phyloP scores from a whole-genome alignment of 495 filamentous ascomycete species.

The Bacidia rubella region DNA sequence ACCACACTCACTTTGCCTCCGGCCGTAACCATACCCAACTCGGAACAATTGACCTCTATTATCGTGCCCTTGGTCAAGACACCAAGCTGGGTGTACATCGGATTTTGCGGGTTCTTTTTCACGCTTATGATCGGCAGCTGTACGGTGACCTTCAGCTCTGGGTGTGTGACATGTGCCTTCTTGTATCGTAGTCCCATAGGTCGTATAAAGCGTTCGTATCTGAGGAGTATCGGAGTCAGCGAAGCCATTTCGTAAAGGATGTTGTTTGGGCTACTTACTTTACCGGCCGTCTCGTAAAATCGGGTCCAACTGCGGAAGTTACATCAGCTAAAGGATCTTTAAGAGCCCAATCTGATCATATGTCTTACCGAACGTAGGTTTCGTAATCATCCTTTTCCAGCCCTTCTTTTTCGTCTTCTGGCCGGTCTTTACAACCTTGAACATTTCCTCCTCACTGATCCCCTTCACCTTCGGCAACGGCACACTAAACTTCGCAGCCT shows the following conservation, averaged over 20 bases:
- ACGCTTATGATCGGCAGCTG: slow-evolving; percentile 87
- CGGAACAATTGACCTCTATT: slow-evolving; percentile 75
- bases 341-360: no score
- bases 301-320: slow-evolving; percentile 44
- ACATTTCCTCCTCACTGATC: slow-evolving; percentile 95
- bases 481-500: slow-evolving; percentile 90
- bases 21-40: slow-evolving; percentile 84
- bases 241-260: no score
- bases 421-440: slow-evolving; percentile 89
- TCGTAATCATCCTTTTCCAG: slow-evolving; percentile 96
- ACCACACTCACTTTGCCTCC: slow-evolving; percentile 87
- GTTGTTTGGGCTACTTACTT: no score
- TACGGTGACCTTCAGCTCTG: slow-evolving; percentile 75
- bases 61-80: slow-evolving; percentile 91
- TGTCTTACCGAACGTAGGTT: slow-evolving; percentile 51
- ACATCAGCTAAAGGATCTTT: no score
- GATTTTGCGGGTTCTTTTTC: slow-evolving; percentile 97
- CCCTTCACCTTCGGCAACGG: slow-evolving; percentile 89
- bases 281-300: slow-evolving; percentile 83
- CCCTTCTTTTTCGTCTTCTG: slow-evolving; percentile 46
- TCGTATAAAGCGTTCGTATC: slow-evolving; percentile 11
- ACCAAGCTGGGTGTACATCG: slow-evolving; percentile 86
- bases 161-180: slow-evolving; percentile 74
- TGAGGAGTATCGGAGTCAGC: slow-evolving; percentile 29
- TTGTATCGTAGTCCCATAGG: slow-evolving; percentile 61